Conservation (phyloP, 2,329 filamentous ascomycete genomes). For the Emergomyces orientalis region DNA sequence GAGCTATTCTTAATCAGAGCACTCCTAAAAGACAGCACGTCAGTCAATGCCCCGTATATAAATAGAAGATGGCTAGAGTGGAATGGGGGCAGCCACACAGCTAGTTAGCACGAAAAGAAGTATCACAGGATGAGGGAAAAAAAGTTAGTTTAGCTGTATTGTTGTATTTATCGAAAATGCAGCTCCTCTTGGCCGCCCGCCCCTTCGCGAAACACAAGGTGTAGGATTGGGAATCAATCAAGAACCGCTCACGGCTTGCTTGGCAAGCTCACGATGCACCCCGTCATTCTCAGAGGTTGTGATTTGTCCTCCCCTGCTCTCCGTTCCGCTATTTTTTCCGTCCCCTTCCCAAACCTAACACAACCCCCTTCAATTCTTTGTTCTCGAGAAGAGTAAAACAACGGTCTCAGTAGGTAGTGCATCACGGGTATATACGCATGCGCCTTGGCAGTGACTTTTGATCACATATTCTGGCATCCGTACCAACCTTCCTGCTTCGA, state of each 20-base stretch:
- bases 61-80: neutral
- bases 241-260: neutral
- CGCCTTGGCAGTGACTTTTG: neutral
- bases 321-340: neutral
- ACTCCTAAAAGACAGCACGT: neutral
- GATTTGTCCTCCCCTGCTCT: neutral
- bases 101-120: neutral
- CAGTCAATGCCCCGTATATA: neutral
- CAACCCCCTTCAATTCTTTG: neutral
- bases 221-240: neutral
- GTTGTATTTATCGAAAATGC: too few relatives aligned
- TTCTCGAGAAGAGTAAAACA: neutral
- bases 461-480: neutral
- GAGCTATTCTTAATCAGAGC: neutral
- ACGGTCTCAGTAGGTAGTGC: neutral
- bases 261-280: neutral
- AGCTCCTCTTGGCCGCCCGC: too few relatives aligned
- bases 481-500: neutral
- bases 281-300: neutral
- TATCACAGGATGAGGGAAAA: neutral
- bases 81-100: neutral
- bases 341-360: neutral
- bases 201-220: too few relatives aligned
- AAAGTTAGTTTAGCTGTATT: neutral
- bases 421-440: neutral